Conservation (phyloP, 192 early-diverging fungal species). For the Spizellomyces sp. region DNA sequence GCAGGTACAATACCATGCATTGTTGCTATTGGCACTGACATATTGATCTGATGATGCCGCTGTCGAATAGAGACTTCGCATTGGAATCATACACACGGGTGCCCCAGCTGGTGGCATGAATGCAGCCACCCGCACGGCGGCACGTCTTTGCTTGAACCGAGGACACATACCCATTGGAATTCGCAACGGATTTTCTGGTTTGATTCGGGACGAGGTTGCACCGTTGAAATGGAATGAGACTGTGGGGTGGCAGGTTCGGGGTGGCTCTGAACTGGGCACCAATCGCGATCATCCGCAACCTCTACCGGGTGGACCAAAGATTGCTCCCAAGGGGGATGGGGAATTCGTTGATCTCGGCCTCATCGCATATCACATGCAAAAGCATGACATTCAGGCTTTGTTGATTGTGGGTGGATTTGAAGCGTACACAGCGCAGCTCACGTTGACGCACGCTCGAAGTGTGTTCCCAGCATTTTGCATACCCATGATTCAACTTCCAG, state of each 20-base stretch:
- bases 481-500: slow-evolving; percentile 90
- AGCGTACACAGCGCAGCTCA: slow-evolving; percentile 78
- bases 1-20: slow-evolving; percentile 40
- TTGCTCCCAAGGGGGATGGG: slow-evolving; percentile 37
- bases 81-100: slow-evolving; percentile 91
- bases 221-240: slow-evolving; percentile 82
- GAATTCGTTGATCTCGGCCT: slow-evolving; percentile 75
- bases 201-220: slow-evolving; percentile 79
- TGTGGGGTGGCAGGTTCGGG: slow-evolving; percentile 87
- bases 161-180: slow-evolving; percentile 89
- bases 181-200: slow-evolving; percentile 89
- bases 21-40: background rate
- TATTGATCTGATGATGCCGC: slow-evolving; percentile 1
- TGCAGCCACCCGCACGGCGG: slow-evolving; percentile 86
- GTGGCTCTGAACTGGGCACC: slow-evolving; percentile 92
- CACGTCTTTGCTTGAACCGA: slow-evolving; percentile 80
- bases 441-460: slow-evolving; percentile 68
- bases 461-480: slow-evolving; percentile 93
- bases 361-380: slow-evolving; percentile 90
- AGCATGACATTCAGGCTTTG: slow-evolving; percentile 86
- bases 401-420: slow-evolving; percentile 97
- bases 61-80: slow-evolving; percentile 60
- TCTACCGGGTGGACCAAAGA: slow-evolving; percentile 44
- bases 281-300: slow-evolving; percentile 87
- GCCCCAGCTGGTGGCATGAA: slow-evolving; percentile 99